Conservation (phyloP, 1,284 basidiomycete genomes). For the Leccinum solheimii region DNA sequence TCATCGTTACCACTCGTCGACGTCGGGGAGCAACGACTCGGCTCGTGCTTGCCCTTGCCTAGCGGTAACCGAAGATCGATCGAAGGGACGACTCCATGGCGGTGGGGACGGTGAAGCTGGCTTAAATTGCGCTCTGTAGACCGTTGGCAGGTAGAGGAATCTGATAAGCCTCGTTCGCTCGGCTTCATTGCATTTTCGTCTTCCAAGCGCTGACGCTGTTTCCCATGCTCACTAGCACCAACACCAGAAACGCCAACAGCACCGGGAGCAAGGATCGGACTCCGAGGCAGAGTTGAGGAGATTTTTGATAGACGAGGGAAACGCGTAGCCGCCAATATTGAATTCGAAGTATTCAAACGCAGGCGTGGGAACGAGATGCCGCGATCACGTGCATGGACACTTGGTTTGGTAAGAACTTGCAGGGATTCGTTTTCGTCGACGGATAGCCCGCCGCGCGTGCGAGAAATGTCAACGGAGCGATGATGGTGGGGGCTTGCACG, state of each 20-base stretch:
- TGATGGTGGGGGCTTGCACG: slow-evolving; percentile 5
- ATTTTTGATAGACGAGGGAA: slow-evolving; percentile 16
- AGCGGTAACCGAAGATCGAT: slow-evolving; percentile 22
- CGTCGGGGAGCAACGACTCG: neutral
- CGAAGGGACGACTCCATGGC: slow-evolving; percentile 10
- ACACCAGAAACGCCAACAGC: neutral
- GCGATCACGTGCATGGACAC: neutral
- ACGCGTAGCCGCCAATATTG: neutral
- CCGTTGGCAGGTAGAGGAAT: no score
- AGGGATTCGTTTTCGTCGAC: slow-evolving; percentile 27
- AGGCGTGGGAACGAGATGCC: slow-evolving; percentile 21
- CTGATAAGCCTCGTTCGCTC: neutral
- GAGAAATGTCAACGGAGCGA: neutral
- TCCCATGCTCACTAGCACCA: neutral
- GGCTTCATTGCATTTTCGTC: neutral
- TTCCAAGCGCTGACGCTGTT: neutral
- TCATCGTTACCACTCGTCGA: neutral
- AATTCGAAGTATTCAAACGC: neutral
- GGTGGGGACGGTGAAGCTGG: neutral
- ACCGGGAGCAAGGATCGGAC: neutral
- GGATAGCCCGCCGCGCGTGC: neutral
- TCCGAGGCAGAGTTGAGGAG: slow-evolving; percentile 1
- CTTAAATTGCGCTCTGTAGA: neutral
- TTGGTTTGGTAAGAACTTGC: neutral
- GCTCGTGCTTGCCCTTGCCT: neutral